These are phyloP conservation scores for Logfia minima DNA, from an alignment of 129 eudicot genomes.

Conservation along the genomic window DNA sequence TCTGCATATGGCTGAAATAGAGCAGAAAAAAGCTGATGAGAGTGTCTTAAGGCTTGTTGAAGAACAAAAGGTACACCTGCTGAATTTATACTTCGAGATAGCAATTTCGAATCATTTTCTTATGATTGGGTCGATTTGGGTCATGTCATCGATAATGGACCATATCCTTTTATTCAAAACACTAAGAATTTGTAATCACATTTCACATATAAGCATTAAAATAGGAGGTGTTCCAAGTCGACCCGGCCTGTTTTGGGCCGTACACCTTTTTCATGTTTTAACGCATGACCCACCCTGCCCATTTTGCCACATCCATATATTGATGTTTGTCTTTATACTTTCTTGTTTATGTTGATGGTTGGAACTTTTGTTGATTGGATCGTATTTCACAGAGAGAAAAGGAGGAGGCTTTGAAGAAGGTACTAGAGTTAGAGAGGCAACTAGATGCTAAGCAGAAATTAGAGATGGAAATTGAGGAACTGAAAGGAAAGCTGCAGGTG, in stretches of 20 bases:
- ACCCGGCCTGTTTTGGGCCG: background rate
- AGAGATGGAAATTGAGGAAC: slow-evolving; percentile 87
- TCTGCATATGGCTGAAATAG: slow-evolving; percentile 81
- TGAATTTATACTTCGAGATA: slow-evolving; percentile 4
- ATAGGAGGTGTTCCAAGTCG: background rate
- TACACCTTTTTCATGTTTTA: background rate
- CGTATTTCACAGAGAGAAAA: slow-evolving; percentile 69
- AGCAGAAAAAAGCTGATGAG: slow-evolving; percentile 91
- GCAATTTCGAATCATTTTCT: background rate
- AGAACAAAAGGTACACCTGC: slow-evolving; percentile 70
- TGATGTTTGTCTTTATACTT: background rate
- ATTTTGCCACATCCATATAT: background rate
- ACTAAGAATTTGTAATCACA: background rate
- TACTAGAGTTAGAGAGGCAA: slow-evolving; percentile 68
- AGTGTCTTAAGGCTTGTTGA: slow-evolving; percentile 82
- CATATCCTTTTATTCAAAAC: background rate
- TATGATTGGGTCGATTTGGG: background rate
- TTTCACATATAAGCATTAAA: background rate
- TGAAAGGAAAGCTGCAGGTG: slow-evolving; percentile 87
- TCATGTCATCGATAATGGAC: background rate
- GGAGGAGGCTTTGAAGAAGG: slow-evolving; percentile 69
- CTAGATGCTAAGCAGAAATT: slow-evolving; percentile 80
- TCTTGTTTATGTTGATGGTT: background rate
- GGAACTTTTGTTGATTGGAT: slow-evolving; percentile 14
- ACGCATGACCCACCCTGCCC: background rate